Percentiles rank a stretch among this genome's conserved stretches.
Evolutionary conservation across 2,329 filamentous ascomycete genomes (phyloP).

Genomic region (Chalaropsis ovoidea): DNA sequence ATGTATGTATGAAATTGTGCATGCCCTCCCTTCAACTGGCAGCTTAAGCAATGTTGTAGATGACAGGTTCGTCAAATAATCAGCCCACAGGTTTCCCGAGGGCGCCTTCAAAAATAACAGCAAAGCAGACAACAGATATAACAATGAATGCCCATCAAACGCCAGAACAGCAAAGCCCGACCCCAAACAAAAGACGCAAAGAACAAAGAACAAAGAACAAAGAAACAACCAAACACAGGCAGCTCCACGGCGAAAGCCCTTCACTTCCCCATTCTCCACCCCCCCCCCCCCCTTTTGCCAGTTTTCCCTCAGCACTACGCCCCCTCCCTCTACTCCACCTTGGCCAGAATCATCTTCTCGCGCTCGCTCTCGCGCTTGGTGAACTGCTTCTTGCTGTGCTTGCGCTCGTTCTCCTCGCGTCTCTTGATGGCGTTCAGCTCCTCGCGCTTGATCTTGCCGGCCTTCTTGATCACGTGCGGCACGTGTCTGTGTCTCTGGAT

Average conservation of each 20-base stretch:
- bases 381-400: slow-evolving; percentile 77
- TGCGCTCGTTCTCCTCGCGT: slow-evolving; percentile 86
- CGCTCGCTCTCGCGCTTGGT: slow-evolving; percentile 65
- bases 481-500: slow-evolving; percentile 87
- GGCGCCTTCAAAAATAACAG: slow-evolving; percentile 1
- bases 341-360: slow-evolving; percentile 81
- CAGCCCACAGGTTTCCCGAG: background rate
- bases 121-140: slow-evolving; percentile 13
- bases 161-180: slow-evolving; percentile 10
- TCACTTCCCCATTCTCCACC: background rate
- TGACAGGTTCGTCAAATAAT: background rate
- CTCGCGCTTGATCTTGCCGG: slow-evolving; percentile 82
- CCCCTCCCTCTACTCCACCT: slow-evolving; percentile 38
- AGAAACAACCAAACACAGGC: slow-evolving; percentile 2
- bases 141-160: slow-evolving; percentile 17
- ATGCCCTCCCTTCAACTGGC: background rate
- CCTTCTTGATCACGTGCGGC: slow-evolving; percentile 91
- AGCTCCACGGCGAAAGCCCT: background rate
- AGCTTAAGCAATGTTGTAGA: background rate
- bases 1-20: background rate
- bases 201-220: background rate
- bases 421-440: slow-evolving; percentile 82
- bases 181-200: slow-evolving; percentile 2
- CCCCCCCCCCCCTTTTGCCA: slow-evolving; percentile 22
- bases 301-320: background rate